Evolutionary conservation across 2,329 filamentous ascomycete genomes (phyloP), one percentile per base, ranked within the genome.

Genomic region (Xylaria sp.): DNA sequence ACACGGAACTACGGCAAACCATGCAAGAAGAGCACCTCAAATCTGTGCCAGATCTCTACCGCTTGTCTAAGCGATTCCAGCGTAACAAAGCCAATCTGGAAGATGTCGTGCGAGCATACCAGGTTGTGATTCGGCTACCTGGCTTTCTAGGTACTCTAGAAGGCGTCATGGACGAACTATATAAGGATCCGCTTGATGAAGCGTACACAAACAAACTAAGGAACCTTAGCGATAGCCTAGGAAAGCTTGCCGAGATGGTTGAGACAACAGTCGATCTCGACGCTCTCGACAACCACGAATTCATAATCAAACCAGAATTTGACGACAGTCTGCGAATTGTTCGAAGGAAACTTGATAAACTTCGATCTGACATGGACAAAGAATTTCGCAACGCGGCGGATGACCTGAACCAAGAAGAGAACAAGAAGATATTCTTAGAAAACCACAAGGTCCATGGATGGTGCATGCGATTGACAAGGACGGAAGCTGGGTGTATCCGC

Each of bases 271-370:
- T 99, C 15, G 96, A 99, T 76, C 87, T 99, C 0, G 93, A 97
- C 66, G 96, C 96, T 2, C 87, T 99, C 12, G 95, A 99, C 76
- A 94, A 96, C 72, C 96, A 99, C 77, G 96, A 99, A 78, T 99
- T 97, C 81, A 95, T 97, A 75, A 99, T 99, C 86, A 99, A 98
- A 81, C 93, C 97, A 0, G 96, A 99, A 77, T 99, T 97, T 72
- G 96, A 99, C 76, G 94, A 97, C 66, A 88, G 90, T 63, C 84
- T 99, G 43, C 89, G 91, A 20, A 89, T 93, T n/a, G 97, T 99
- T 73, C 90, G 93, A 60, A 94, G 93, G 81, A 96, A 95, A 78
- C 88, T 99, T 1, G 95, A 98, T 77, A 93, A 91, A 76, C 83
- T 97, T 32, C 90, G 91, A 70, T 84, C 89, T 50, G 91, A 94